Evolutionary conservation across 441 rosid genomes (phyloP), one percentile per base, ranked within the genome.

Genomic region (Populus trichocarpa): DNA sequence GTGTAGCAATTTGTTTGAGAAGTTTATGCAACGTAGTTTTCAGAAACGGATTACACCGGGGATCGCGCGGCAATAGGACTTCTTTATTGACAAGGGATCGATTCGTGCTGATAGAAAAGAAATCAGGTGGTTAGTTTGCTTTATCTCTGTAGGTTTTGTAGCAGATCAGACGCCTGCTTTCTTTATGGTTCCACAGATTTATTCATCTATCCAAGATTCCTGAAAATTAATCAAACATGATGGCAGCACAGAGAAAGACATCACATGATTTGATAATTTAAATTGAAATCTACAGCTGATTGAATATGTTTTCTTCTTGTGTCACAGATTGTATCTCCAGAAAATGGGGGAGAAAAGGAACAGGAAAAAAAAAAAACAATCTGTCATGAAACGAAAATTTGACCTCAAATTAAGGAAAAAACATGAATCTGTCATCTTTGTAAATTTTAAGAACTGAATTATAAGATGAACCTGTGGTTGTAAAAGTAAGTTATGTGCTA

Each of bases 361-460:
- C 32, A 30, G 32, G 32, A n/a, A n/a, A 6, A 18, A 18, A 18
- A 6, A 18, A 16, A 16, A 53, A 42, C 16, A 42, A 53, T 2
- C 8, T 67, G 70, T 33, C 63, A 14, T 63, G 40, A 33, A n/a
- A 53, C 8, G 26, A 65, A 30, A 74, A 36, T 23, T 25, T 13
- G 4, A n/a, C 38, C 63, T 69, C 33, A 65, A 65, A 25, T 23
- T 26, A 25, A 64, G 70, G 70, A 69, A 65, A 74, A 65, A 77
- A 42, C 42, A 77, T 69, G 72, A 77, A 73, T 77, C 53, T 69
- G 64, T 40, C 35, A 70, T 61, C 33, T 66, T 71, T 30, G 69
- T 6, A 16, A 53, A 18, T 53, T 53, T 53, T 16, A 6, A 16
- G 69, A n/a, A 46, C 72, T 64, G 50, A 67, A 35, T 68, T 75